Conservation (phyloP, 768 basidiomycete species). For the Tricholoma terreum region DNA sequence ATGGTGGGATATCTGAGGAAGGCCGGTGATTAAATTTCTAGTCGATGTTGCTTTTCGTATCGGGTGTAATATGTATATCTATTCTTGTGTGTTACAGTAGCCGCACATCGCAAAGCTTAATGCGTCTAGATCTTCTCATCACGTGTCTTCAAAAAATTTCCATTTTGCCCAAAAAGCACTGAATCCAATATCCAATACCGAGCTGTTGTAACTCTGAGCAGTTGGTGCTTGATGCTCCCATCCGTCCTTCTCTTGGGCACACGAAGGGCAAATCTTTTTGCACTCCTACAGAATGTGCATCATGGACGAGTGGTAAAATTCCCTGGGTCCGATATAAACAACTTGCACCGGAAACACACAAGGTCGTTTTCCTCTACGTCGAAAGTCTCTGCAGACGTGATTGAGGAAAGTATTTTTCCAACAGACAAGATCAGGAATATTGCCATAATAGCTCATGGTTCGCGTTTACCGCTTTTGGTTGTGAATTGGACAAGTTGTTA, state of each 20-base stretch:
- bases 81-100: no score
- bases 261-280: background rate
- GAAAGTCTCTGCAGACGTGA: slow-evolving; percentile 20
- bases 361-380: slow-evolving; percentile 13
- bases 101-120: no score
- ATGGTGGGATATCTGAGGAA: no score
- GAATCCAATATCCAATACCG: no score
- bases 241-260: background rate
- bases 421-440: slow-evolving; percentile 45
- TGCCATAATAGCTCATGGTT: slow-evolving; percentile 51
- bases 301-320: background rate
- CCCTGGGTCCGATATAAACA: background rate
- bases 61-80: no score
- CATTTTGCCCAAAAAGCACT: no score
- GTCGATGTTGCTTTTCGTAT: no score
- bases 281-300: background rate
- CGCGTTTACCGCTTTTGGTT: slow-evolving; percentile 10
- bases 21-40: no score
- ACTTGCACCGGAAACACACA: background rate
- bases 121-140: no score
- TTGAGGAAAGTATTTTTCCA: slow-evolving; percentile 25
- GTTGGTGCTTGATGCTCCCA: background rate
- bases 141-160: no score
- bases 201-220: no score
- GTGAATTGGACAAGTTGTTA: background rate